These are phyloP conservation scores for Backusella sp. DNA, from an alignment of 192 early-diverging fungal species.

Conservation along the genomic window DNA sequence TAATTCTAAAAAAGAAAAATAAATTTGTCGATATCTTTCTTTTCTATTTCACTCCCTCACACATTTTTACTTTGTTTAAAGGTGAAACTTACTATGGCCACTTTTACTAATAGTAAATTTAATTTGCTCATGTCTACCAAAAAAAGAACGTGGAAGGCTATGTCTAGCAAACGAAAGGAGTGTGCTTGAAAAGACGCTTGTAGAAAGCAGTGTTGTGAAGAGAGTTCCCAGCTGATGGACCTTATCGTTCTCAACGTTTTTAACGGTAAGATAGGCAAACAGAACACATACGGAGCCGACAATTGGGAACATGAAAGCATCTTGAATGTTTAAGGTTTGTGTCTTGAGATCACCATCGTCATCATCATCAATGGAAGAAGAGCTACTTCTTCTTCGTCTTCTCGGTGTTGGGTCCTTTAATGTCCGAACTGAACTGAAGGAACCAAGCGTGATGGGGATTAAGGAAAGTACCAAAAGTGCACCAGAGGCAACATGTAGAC, in stretches of 20 bases:
- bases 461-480: conserved; percentile 84
- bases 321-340: conserved; percentile 78
- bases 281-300: conserved; percentile 87
- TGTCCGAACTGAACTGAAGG: conserved; percentile 57
- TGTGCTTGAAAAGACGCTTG: conserved; percentile 58
- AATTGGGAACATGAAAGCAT: conserved; percentile 91
- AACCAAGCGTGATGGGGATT: conserved; percentile 83
- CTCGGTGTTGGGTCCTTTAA: conserved; percentile 29
- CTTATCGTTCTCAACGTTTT: background rate
- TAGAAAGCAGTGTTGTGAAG: background rate
- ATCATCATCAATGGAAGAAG: conserved; percentile 40
- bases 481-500: conserved; percentile 72
- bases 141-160: conserved; percentile 34
- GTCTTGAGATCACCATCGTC: conserved; percentile 65
- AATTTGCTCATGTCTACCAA: conserved; percentile 64
- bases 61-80: background rate
- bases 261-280: conserved; percentile 77
- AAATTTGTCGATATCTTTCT: background rate
- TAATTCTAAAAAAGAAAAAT: conserved; percentile 37
- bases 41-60: background rate
- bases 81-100: conserved; percentile 52
- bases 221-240: conserved; percentile 59
- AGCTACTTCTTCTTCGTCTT: conserved; percentile 40
- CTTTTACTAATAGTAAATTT: conserved; percentile 65
- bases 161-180: conserved; percentile 51